phyloP scores from a whole-genome alignment of 1,284 basidiomycete species.

The Ustilago sp. region DNA sequence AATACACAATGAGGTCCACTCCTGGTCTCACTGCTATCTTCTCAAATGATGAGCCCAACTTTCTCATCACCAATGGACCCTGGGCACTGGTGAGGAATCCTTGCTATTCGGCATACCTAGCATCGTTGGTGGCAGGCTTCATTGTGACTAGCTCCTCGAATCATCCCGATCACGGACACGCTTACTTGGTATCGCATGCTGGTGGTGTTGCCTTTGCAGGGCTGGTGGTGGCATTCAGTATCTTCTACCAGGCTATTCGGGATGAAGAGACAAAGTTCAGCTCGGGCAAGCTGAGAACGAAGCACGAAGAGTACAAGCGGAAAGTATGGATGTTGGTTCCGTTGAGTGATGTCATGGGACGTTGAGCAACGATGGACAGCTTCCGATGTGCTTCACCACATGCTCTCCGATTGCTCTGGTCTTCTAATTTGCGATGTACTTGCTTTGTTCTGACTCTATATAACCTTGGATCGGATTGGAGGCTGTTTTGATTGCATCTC shows the following conservation, averaged over 20 bases:
- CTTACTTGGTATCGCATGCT: constrained; percentile 35
- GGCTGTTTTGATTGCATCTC: neutral
- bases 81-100: constrained; percentile 48
- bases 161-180: constrained; percentile 43
- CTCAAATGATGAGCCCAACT: constrained; percentile 35
- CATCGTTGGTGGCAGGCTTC: constrained; percentile 38
- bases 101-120: constrained; percentile 42
- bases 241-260: constrained; percentile 39
- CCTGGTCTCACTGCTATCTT: constrained; percentile 31
- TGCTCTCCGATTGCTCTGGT: neutral
- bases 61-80: constrained; percentile 35
- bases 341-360: constrained; percentile 26
- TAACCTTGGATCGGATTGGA: too few species aligned
- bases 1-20: constrained; percentile 31
- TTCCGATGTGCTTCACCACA: neutral
- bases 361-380: constrained; percentile 6
- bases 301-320: constrained; percentile 44
- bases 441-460: too few species aligned
- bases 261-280: constrained; percentile 52
- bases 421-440: too few species aligned
- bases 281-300: constrained; percentile 36
- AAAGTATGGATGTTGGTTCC: constrained; percentile 44
- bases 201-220: constrained; percentile 31
- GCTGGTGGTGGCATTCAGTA: constrained; percentile 27
- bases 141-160: constrained; percentile 44